phyloP scores from a whole-genome alignment of 495 filamentous ascomycete species.

The Parmelia sp. region DNA sequence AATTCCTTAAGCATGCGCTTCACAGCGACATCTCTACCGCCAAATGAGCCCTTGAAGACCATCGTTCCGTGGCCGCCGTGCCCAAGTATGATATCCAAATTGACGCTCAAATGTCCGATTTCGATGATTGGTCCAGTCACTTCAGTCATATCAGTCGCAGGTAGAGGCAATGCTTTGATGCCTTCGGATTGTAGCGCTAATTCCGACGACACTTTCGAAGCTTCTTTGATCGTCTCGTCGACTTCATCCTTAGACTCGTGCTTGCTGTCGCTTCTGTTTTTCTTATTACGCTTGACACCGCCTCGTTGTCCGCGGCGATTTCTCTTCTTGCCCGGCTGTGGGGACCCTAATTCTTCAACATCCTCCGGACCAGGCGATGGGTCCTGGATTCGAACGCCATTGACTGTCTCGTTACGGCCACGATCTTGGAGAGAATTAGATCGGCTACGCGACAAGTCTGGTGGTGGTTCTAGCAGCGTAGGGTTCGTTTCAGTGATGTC shows the following conservation, averaged over 20 bases:
- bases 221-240: conserved; percentile 42
- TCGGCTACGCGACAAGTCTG: conserved; percentile 11
- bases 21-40: conserved; percentile 87
- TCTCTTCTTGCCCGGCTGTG: conserved; percentile 69
- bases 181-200: conserved; percentile 49
- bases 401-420: conserved; percentile 24
- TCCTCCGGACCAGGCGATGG: conserved; percentile 39
- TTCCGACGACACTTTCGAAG: conserved; percentile 41
- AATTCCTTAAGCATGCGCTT: conserved; percentile 95
- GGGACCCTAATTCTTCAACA: conserved; percentile 32
- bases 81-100: conserved; percentile 65
- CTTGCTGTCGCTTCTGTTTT: conserved; percentile 38
- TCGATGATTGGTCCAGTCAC: conserved; percentile 55
- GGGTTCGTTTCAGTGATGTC: conserved; percentile 27
- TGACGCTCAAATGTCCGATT: conserved; percentile 67
- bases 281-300: conserved; percentile 66
- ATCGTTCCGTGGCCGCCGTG: conserved; percentile 81
- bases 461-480: conserved; percentile 21
- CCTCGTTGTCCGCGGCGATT: conserved; percentile 74
- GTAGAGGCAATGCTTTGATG: conserved; percentile 29
- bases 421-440: conserved; percentile 21
- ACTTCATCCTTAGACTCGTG: conserved; percentile 35
- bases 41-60: conserved; percentile 78
- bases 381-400: conserved; percentile 42
- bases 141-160: conserved; percentile 44